Evolutionary conservation across 1,284 basidiomycete species (phyloP).

Genomic region (Ceratobasidium papillatum): DNA sequence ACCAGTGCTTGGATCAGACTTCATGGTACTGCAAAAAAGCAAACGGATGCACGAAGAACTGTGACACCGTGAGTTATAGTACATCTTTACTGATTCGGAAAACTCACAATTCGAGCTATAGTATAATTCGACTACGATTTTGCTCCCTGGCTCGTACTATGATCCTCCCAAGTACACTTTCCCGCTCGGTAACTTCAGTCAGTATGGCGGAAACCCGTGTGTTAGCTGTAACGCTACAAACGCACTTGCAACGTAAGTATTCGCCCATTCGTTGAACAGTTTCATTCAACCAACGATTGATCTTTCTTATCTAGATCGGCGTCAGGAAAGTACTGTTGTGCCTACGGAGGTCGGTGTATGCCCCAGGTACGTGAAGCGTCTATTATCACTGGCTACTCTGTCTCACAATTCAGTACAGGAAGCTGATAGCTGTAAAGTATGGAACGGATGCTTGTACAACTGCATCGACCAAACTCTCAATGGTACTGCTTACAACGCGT

Average conservation of each 20-base stretch:
- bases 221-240: background rate
- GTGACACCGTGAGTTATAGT: background rate
- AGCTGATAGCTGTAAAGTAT: background rate
- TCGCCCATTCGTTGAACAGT: too few species aligned
- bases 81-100: background rate
- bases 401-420: background rate
- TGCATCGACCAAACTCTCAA: background rate
- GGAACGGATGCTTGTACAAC: conserved; percentile 11
- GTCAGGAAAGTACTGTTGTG: background rate
- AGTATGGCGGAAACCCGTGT: conserved; percentile 12
- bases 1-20: background rate
- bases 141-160: background rate
- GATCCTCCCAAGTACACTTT: background rate
- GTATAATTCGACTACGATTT: background rate
- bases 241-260: background rate
- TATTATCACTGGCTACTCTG: background rate
- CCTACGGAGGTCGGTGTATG: background rate
- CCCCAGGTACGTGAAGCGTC: background rate
- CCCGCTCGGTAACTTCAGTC: background rate
- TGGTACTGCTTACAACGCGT: background rate
- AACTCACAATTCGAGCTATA: background rate
- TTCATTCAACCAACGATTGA: background rate
- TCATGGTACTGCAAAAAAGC: conserved; percentile 1
- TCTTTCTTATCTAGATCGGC: background rate
- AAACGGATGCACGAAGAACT: conserved; percentile 4